Conservation (phyloP, 1,284 basidiomycete species). For the Puccinia hordei region DNA sequence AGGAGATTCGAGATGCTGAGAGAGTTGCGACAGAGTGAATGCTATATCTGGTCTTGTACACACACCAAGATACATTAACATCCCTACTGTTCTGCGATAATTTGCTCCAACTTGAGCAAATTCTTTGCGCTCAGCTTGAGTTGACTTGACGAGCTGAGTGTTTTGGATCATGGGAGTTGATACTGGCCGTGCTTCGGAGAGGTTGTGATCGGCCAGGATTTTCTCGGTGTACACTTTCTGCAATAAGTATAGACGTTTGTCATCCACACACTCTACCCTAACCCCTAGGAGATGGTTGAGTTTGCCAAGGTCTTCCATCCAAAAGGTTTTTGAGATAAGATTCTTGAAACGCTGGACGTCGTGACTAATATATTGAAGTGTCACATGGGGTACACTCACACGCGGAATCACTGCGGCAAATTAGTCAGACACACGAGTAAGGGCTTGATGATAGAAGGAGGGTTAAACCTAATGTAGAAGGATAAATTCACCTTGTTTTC, state of each 20-base stretch:
- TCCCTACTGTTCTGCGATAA: neutral
- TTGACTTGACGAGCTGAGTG: conserved; percentile 6
- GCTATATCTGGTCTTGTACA: conserved; percentile 22
- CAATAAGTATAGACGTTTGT: neutral
- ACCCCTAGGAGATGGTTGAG: conserved; percentile 2
- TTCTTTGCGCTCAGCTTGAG: neutral
- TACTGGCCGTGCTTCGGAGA: neutral
- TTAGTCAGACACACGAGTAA: too few species aligned
- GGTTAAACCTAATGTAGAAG: too few species aligned
- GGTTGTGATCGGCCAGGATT: neutral
- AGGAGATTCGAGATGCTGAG: conserved; percentile 15
- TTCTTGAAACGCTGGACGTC: conserved; percentile 15
- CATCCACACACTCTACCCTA: neutral
- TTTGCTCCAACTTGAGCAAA: neutral
- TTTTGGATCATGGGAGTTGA: neutral
- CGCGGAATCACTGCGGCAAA: too few species aligned
- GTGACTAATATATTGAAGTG: too few species aligned
- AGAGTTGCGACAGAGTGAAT: neutral
- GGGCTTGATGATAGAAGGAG: too few species aligned
- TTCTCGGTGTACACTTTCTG: neutral
- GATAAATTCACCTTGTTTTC: too few species aligned
- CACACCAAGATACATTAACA: conserved; percentile 10
- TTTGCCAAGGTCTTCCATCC: conserved; percentile 15
- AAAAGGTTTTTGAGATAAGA: neutral
- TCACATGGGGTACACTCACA: too few species aligned